Base-by-base conservation (phyloP, 2,329 filamentous ascomycete species). In the Diplocarpon rosae region DNA sequence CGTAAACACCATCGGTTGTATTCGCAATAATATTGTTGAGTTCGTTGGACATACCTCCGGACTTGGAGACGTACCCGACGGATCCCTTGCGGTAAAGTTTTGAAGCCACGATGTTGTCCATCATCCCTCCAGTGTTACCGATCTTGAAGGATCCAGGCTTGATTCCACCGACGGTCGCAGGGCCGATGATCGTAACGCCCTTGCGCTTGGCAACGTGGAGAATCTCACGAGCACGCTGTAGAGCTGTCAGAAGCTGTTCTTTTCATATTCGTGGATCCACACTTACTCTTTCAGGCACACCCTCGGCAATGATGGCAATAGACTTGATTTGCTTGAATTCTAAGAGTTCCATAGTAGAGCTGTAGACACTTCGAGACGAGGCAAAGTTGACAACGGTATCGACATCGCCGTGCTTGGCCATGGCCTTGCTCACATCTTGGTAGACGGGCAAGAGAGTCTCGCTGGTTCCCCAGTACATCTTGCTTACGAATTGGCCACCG, bases 391-490 rank as follows among this genome's bases (percentile, higher is more conserved):
- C 92, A 52, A 98, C 85, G 46, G 88, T 89, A 66, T 98, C 92
- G 54, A 96, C 92, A 58, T 98, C 92, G 52, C 76, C 80, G 78
- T 98, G 92, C 82, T 98, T 98, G 68, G 79, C 78, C 65, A 95
- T 81, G 59, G 92, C 92, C 76, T 95, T 94, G 59, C 79, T 73
- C 39, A 89, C 84, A 63, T 86, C 78, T 73, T 98, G 90, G 79
- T 98, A 98, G 66, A 98, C 92, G 53, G 92, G 92, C 59, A 98
- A 80, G 56, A 98, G 82, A 52, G 92, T 98, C 77, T 98, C 92
- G 73, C 88, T 95, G 64, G 92, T 98, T 64, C 92, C 92, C 92
- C 92, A 98, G 85, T 98, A 98, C 92, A 98, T 96, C 83, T 98
- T 98, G 82, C 88, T 95, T 66, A 98, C 92, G 80, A 98, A 98